A percentile compares a stretch with the other conserved stretches of the same genome.
Evolutionary conservation across 1,139 yeast species (phyloP).

Genomic region (Petasospora rhodanensis): DNA sequence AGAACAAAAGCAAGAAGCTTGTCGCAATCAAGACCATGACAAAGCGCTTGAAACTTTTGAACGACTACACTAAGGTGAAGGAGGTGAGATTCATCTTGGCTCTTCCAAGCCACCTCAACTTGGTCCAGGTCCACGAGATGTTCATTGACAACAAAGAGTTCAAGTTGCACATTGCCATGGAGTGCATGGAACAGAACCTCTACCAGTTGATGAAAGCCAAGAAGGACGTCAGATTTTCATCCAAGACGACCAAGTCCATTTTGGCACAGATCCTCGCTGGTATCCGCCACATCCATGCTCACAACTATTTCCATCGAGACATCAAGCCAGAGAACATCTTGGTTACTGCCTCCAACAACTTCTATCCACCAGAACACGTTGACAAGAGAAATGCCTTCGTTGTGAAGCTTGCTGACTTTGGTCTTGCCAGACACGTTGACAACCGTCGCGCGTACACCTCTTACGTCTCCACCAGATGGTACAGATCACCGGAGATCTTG

Average conservation of each 20-base stretch:
- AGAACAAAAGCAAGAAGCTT: conserved; percentile 36
- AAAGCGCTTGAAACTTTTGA: conserved; percentile 41
- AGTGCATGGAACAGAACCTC: conserved; percentile 76
- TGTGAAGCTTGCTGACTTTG: conserved; percentile 88
- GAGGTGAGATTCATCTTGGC: conserved; percentile 70
- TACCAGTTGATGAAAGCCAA: conserved; percentile 66
- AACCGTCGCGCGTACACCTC: conserved; percentile 59
- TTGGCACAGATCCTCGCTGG: conserved; percentile 71
- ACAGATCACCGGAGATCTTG: conserved; percentile 88
- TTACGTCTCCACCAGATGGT: conserved; percentile 95
- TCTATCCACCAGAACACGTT: conserved; percentile 46
- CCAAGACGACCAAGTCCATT: conserved; percentile 58
- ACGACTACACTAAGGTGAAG: conserved; percentile 61
- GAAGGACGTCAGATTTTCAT: conserved; percentile 46
- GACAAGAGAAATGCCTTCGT: conserved; percentile 27
- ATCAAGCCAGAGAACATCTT: conserved; percentile 89
- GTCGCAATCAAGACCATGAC: conserved; percentile 88
- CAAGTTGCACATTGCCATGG: conserved; percentile 81
- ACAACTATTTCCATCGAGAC: conserved; percentile 82
- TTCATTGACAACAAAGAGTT: conserved; percentile 59
- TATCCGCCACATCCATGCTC: conserved; percentile 72
- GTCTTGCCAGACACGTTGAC: conserved; percentile 67
- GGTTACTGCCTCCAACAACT: conserved; percentile 53
- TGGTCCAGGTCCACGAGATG: conserved; percentile 73
- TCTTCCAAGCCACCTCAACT: conserved; percentile 66